A percentile compares a stretch with the other conserved stretches of the same genome.
phyloP scores from a whole-genome alignment of 148 eudicot genomes.

The Rhododendron molle region DNA sequence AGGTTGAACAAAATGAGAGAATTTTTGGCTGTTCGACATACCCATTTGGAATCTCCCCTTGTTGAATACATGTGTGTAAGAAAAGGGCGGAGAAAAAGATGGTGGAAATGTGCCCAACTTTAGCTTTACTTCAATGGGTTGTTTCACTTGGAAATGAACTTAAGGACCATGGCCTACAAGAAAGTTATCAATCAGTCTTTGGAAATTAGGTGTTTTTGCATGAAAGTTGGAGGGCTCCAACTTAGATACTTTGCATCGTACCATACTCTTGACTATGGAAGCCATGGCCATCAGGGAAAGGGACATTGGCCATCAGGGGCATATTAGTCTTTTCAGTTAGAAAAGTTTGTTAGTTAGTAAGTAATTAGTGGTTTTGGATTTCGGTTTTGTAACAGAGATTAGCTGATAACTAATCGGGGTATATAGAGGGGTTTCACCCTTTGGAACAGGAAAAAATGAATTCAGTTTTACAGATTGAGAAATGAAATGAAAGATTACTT shows the following conservation, averaged over 20 bases:
- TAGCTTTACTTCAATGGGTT: not conserved
- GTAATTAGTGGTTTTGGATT: no score
- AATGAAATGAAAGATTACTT: no score
- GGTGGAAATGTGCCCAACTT: not conserved
- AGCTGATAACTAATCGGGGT: no score
- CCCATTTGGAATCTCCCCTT: not conserved
- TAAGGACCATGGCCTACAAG: not conserved
- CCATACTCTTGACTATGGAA: constrained; percentile 12
- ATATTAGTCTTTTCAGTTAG: no score
- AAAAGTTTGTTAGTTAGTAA: no score
- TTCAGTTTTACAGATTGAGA: no score
- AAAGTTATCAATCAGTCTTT: not conserved
- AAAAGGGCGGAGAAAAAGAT: not conserved
- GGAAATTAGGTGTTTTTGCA: constrained; percentile 13
- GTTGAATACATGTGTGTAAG: not conserved
- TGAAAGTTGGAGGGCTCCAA: not conserved
- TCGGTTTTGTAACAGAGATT: no score
- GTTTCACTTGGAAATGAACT: not conserved
- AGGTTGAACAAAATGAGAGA: not conserved
- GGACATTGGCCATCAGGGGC: no score
- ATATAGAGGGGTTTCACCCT: no score
- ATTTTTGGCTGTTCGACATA: not conserved
- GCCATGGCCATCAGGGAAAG: not conserved
- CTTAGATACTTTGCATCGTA: not conserved
- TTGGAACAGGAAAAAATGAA: no score